Evolutionary conservation across 1,139 yeast species (phyloP).

Genomic region (Wickerhamomyces sp.): DNA sequence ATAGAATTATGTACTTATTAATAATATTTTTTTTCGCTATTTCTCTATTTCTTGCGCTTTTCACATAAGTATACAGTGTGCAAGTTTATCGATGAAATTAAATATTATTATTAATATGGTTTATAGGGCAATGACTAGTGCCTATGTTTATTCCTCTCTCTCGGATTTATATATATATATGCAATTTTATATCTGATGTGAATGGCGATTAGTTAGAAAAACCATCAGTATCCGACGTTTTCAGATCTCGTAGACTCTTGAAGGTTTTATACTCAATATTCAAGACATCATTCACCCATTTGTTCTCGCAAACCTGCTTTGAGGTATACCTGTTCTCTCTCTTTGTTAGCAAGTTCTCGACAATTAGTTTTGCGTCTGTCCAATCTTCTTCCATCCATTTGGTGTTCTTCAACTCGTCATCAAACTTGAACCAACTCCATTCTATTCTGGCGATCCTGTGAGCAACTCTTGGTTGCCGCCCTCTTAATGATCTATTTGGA

Average conservation of each 20-base stretch:
- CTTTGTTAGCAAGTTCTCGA: constrained; percentile 47
- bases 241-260: not conserved
- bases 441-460: constrained; percentile 90
- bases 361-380: constrained; percentile 47
- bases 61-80: too few relatives aligned
- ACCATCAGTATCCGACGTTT: too few relatives aligned
- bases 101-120: too few relatives aligned
- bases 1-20: too few relatives aligned
- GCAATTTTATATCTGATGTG: too few relatives aligned
- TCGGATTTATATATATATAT: too few relatives aligned
- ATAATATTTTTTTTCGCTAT: too few relatives aligned
- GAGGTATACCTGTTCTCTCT: constrained; percentile 46
- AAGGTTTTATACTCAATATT: constrained; percentile 3
- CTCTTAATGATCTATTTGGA: constrained; percentile 44
- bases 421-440: constrained; percentile 73
- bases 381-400: constrained; percentile 28
- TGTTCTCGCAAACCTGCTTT: constrained; percentile 31
- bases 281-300: constrained; percentile 28
- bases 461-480: constrained; percentile 60
- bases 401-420: constrained; percentile 23
- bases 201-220: too few relatives aligned
- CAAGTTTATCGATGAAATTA: too few relatives aligned
- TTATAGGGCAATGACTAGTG: too few relatives aligned
- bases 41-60: too few relatives aligned
- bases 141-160: too few relatives aligned